phyloP scores from a whole-genome alignment of 2,329 filamentous ascomycete genomes.

The Aspergillus proliferans region DNA sequence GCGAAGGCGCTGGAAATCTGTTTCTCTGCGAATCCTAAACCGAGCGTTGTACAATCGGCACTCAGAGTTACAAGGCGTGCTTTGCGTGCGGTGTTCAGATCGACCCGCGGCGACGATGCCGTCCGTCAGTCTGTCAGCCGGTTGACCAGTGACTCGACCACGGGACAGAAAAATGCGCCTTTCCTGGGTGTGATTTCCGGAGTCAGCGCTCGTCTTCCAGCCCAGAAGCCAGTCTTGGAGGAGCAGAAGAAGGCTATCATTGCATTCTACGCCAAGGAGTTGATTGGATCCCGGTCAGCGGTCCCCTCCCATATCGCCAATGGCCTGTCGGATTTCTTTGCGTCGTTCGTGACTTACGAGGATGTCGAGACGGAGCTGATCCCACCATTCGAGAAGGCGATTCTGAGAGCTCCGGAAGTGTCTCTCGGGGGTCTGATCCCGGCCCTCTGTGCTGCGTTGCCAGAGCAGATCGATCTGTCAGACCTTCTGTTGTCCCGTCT shows the following conservation, averaged over 20 bases:
- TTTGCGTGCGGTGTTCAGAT: slow-evolving; percentile 65
- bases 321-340: slow-evolving; percentile 77
- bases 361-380: slow-evolving; percentile 72
- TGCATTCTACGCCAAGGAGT: slow-evolving; percentile 76
- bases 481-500: slow-evolving; percentile 64
- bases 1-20: slow-evolving; percentile 74
- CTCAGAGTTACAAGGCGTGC: slow-evolving; percentile 72
- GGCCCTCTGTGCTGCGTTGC: slow-evolving; percentile 64
- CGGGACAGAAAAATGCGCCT: slow-evolving; percentile 64
- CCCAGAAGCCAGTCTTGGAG: slow-evolving; percentile 58
- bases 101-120: slow-evolving; percentile 53
- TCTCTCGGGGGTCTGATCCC: slow-evolving; percentile 73
- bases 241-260: slow-evolving; percentile 66
- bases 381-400: slow-evolving; percentile 77
- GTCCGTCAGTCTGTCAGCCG: slow-evolving; percentile 58
- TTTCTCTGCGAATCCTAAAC: slow-evolving; percentile 58
- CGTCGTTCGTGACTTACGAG: slow-evolving; percentile 62
- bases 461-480: slow-evolving; percentile 68
- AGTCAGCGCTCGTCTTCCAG: slow-evolving; percentile 67
- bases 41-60: slow-evolving; percentile 64
- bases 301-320: slow-evolving; percentile 66
- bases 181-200: slow-evolving; percentile 82
- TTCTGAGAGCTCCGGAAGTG: slow-evolving; percentile 84
- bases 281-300: slow-evolving; percentile 68
- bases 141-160: slow-evolving; percentile 62